Evolutionary conservation across 331 rosid species (phyloP).

Genomic region (Acacia concinna): DNA sequence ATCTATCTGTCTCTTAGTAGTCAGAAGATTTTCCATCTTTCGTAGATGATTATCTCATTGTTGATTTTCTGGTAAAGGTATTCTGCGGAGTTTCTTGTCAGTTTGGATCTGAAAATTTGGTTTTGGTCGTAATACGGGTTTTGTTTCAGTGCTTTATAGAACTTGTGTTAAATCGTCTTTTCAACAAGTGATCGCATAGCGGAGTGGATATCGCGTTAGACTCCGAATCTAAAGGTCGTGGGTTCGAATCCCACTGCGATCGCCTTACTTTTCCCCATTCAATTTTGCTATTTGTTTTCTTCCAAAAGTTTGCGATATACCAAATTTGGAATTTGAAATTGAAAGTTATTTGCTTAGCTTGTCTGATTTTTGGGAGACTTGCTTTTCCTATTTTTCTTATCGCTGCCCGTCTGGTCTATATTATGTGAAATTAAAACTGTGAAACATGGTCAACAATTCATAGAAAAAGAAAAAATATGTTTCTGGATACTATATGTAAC

Average conservation of each 20-base stretch:
- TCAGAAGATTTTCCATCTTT: background rate
- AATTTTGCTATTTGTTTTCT: background rate
- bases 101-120: background rate
- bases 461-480: background rate
- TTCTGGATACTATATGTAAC: background rate
- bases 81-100: background rate
- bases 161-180: background rate
- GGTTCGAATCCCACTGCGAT: constrained; percentile 99
- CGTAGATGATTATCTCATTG: background rate
- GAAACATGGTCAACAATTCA: background rate
- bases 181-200: constrained; percentile 66
- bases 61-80: background rate
- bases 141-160: background rate
- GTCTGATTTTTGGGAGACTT: background rate
- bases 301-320: background rate
- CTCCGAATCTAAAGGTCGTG: constrained; percentile 99
- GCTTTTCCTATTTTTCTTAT: background rate
- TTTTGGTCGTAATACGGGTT: background rate
- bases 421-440: background rate
- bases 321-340: background rate
- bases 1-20: background rate
- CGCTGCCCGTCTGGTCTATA: background rate
- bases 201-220: constrained; percentile 99
- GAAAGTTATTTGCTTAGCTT: background rate
- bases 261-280: constrained; percentile 11